Evolutionary conservation across 805 yeast species (phyloP).

Genomic region (Ogataea methanolica): DNA sequence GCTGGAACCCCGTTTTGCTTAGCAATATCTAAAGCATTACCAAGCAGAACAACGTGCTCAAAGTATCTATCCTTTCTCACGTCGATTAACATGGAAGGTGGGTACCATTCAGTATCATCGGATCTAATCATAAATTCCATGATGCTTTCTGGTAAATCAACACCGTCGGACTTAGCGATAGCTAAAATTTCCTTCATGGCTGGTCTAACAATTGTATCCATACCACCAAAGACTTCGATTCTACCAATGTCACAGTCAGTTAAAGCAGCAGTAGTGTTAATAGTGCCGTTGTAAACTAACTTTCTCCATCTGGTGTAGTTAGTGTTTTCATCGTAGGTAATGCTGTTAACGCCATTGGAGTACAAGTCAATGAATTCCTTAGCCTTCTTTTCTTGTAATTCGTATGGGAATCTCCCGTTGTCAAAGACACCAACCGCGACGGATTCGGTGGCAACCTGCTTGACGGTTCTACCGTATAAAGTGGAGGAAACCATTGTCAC

Average conservation of each 20-base stretch:
- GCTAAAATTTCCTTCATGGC: slow-evolving; percentile 41
- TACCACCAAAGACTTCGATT: slow-evolving; percentile 26
- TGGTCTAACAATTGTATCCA: slow-evolving; percentile 28
- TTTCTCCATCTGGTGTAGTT: slow-evolving; percentile 42
- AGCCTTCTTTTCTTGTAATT: slow-evolving; percentile 27
- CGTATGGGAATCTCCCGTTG: slow-evolving; percentile 25
- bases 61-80: slow-evolving; percentile 36
- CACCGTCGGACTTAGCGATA: slow-evolving; percentile 46
- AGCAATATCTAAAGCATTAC: slow-evolving; percentile 34
- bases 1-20: slow-evolving; percentile 26
- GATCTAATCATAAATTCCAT: slow-evolving; percentile 37
- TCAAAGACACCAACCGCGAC: slow-evolving; percentile 33
- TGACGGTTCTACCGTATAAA: slow-evolving; percentile 26
- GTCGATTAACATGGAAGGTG: slow-evolving; percentile 48
- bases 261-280: slow-evolving; percentile 41
- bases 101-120: slow-evolving; percentile 36
- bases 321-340: slow-evolving; percentile 31
- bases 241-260: slow-evolving; percentile 38
- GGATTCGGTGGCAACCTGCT: slow-evolving; percentile 32
- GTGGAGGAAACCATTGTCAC: slow-evolving; percentile 34
- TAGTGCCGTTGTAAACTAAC: slow-evolving; percentile 42
- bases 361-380: slow-evolving; percentile 31
- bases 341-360: slow-evolving; percentile 26
- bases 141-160: slow-evolving; percentile 29
- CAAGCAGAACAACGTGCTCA: slow-evolving; percentile 41